Base-by-base conservation (phyloP, 1,284 basidiomycete species). In the Trametes pubescens region DNA sequence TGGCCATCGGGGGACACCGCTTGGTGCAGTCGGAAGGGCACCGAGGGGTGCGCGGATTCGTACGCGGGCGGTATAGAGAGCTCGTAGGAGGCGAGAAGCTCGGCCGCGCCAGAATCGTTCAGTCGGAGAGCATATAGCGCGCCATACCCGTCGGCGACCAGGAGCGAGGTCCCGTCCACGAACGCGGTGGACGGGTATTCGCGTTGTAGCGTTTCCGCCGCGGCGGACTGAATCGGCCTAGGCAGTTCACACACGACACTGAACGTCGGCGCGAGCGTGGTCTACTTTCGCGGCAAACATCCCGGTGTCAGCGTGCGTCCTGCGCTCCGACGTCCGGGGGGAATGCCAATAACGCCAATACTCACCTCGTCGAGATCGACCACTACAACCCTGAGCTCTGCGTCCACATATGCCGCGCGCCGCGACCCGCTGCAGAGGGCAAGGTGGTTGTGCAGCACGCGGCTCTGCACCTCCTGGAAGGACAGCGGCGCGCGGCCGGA, bases 391-490 rank as follows among this genome's bases (percentile, higher is more conserved):
- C 81, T 83, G 67, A 86, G 85, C 10, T 87, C 82, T 35, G 80
- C 79, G 72, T 96, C 94, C 35, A 96, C 78, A 72, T 94, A 97
- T 16, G 90, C 76, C 1, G 84, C 85, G 68, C 82, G 81, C 16
- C 77, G 76, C 8, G 80, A 79, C 26, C 81, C 78, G 8, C 73
- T 69, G 11, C 84, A 84, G 0, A 88, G 77, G 11, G 82, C 77
- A 2, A 97, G 82, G 73, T 96, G 95, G 71, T 97, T 95, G 78
- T 95, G 93, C 35, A 87, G 84, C 51, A 96, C 94, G 47, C 95
- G 82, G 66, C 88, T 90, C 72, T 93, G 88, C 40, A 95, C 89
- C 73, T 97, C 94, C 63, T 91, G 83, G 71, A 93, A 93, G 1
- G 89, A 88, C 14, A 94, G 80, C 10, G 86, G 85, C 0, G 82